Base-by-base conservation (phyloP, 2,329 filamentous ascomycete genomes). In the Xylaria polymorpha region DNA sequence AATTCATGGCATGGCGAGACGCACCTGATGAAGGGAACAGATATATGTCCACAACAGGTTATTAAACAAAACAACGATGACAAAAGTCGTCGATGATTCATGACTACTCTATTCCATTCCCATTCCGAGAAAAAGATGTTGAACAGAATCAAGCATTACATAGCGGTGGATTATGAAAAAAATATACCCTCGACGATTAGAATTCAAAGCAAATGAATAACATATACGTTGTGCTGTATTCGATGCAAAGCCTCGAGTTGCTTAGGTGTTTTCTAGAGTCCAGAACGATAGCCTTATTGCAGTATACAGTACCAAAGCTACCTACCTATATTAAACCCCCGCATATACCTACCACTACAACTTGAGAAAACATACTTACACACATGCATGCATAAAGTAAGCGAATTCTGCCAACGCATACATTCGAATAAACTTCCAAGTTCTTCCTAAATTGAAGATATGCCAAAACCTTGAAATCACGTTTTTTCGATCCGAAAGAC, bases 121-220 rank as follows among this genome's bases (percentile, higher is more conserved):
- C n/a, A 25, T 35, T 32, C 44, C 35, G 35, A 61, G 32, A 67
- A 35, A 56, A 61, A 50, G 8, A 15, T 43, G 7, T 43, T 25
- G 50, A 35, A 56, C 25, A 57, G 32, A n/a, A 57, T 59, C 10
- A 58, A 65, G 46, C 50, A 60, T 68, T 64, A 61, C 22, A 18
- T 62, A 63, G 61, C 61, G 68, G 39, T 61, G 65, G 53, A 65
- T 70, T 68, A 59, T 18, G 51, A 65, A 64, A 53, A 68, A 65
- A 68, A 68, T 61, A 66, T 56, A 53, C 56, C 58, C 66, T 57
- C 44, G 46, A 58, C 51, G 50, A 65, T 53, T 68, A 35, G 57
- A 59, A 50, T 48, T 43, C 35, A 44, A 55, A 32, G 22, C 35
- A 25, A 55, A 35, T 18, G 9, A 56, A 32, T 39, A 58, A 8